Evolutionary conservation across 1,284 basidiomycete species (phyloP), one percentile per base, ranked within the genome.

Genomic region (Cystodermella granulosa): DNA sequence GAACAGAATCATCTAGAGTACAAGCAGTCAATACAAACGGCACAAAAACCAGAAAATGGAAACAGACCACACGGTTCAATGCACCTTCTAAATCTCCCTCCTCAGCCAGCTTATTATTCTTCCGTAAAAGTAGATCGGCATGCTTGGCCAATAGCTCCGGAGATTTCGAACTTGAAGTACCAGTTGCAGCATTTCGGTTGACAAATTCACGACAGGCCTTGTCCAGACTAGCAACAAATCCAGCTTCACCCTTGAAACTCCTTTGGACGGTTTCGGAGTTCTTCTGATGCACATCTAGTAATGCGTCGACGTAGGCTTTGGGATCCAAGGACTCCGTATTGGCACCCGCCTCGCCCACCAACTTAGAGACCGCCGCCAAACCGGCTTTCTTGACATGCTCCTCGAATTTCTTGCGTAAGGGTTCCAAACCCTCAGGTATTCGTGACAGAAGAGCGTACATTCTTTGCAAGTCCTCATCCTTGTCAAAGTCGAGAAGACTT

Each of bases 141-240:
- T 98, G 91, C 69, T 90, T 93, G 24, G 95, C 94, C 40, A 99
- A 79, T 45, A 98, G 72, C 62, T 98, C 96, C 3, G 96, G 95
- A 2, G 90, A 94, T 67, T 89, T 92, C n/a, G 86, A 86, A 1
- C 85, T 83, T 3, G 86, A 85, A 2, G 76, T 72, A 3, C 87
- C 87, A 15, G 90, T 93, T 4, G 91, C 94, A 47, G 87, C 83
- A 66, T 99, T 99, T 40, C 84, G 78, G 67, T 99, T 99, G 65
- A 95, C 90, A 63, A 95, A 98, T 63, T 95, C 92, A 60, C 92
- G 77, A 70, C 95, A 98, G 8, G 96, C 96, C 76, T 93, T 83
- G 69, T 98, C 96, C 37, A 99, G 77, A 60, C 88, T 88, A 1
- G 93, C 94, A 34, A 92, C 88, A 67, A 98, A 98, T 1, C 93